Base-by-base conservation (phyloP, 371 early-diverging fungal genomes). In the Mucor saturninus region DNA sequence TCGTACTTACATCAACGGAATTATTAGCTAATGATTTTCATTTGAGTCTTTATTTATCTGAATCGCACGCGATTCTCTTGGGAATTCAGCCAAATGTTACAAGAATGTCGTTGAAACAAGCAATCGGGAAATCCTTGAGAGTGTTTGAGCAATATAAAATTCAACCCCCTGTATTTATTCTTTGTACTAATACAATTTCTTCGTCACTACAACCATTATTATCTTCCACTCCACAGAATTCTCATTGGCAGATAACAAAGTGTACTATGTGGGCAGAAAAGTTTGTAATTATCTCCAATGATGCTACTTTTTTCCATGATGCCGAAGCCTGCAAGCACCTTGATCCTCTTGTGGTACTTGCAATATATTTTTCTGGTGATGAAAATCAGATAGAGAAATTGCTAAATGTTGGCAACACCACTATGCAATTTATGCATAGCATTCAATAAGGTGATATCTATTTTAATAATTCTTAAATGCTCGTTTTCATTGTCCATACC, bases 211-310 rank as follows among this genome's bases (percentile, higher is more conserved):
- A 54, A 3, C 39, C 54, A 54, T 54, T 54, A 54, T 54, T 54
- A 54, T 54, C 54, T 35, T 54, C 54, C 54, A 54, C 54, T 54
- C 21, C 54, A 38, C 32, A 54, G 54, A 39, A 54, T 39, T 39
- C 39, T 54, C 39, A 54, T 54, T 54, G 54, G 39, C 54, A 43
- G 54, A 54, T 54, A 54, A 54, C 26, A 26, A 26, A 54, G n/a
- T 54, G 54, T 54, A 54, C 54, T 54, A 54, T 54, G 54, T 54
- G 54, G 54, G 39, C 54, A 38, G 54, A 54, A 21, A 54, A 54
- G n/a, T 54, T 54, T 54, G 39, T 54, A 39, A 39, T 54, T 54
- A 54, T 54, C 54, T 54, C 54, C 54, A 35, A 54, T n/a, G 39
- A 54, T 54, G 54, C 37, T 54, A 32, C 53, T 52, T 30, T 32